Evolutionary conservation across 768 basidiomycete species (phyloP), one percentile per base, ranked within the genome.

Genomic region (Lactarius akahatsu): DNA sequence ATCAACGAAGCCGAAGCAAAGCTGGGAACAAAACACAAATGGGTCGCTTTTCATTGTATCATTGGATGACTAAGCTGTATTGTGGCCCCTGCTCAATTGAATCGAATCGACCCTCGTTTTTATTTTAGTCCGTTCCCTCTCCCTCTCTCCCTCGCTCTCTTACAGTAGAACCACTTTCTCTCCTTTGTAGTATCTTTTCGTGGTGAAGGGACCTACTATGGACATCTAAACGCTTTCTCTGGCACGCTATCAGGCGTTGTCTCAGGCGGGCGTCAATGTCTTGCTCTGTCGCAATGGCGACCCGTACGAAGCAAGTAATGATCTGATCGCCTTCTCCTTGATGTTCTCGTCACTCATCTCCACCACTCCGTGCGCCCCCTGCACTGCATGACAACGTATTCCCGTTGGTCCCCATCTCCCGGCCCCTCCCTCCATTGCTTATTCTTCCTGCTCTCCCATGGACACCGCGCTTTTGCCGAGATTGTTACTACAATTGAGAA

Each of bases 211-310:
- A 15, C 50, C 6, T 26, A 11, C 11, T 8, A 5, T 50, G 47
- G 4, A 23, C 23, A 15, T 50, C 11, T 26, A 7, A 41, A 13
- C n/a, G 26, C 13, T 26, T 52, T 52, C 50, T 15, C 50, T 52
- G 23, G 10, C 9, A 50, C 4, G 6, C 13, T 38, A 34, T 40
- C 34, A 7, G 18, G 15, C 28, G 26, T 28, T 20, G n/a, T 38
- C 60, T 15, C 57, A 43, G 13, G 30, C 56, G 45, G 59, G 67
- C 67, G 67, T 61, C 59, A 68, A 68, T 34, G 5, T 61, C 30
- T 52, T 28, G 1, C 57, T n/a, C 13, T 59, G 68, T 69, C 45
- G 65, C 68, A 67, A 69, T 69, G 68, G 57, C 68, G 68, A 67
- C 68, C 36, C 56, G 15, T 28, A 3, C 28, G 16, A 15, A 38